Conservation (phyloP, 345 rosid genomes). For the Trapa bicornis region DNA sequence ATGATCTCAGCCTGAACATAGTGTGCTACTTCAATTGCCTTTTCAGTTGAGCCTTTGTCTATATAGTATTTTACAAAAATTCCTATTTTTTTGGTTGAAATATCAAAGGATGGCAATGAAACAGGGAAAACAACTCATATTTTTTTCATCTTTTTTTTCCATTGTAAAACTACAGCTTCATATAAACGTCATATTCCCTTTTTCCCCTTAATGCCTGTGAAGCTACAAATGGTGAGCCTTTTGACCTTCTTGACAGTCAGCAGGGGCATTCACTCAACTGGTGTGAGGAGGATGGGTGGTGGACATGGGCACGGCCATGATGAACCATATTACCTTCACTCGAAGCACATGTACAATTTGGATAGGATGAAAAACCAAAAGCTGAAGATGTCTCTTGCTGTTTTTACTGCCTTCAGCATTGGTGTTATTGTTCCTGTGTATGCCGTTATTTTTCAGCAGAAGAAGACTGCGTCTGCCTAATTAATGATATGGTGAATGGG, state of each 20-base stretch:
- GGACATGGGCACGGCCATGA: constrained; percentile 5
- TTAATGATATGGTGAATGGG: neutral
- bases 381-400: constrained; percentile 24
- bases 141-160: neutral
- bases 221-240: neutral
- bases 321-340: constrained; percentile 16
- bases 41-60: neutral
- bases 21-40: neutral
- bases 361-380: constrained; percentile 25
- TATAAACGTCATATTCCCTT: neutral
- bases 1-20: neutral
- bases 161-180: neutral
- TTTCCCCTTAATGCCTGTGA: neutral
- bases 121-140: no score
- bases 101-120: no score
- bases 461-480: constrained; percentile 1
- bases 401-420: constrained; percentile 16
- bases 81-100: neutral
- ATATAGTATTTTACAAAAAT: neutral
- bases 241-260: constrained; percentile 2
- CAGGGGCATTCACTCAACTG: constrained; percentile 2
- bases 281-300: constrained; percentile 4
- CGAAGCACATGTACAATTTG: constrained; percentile 36
- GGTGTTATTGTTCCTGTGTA: constrained; percentile 21
- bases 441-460: constrained; percentile 17